Base-by-base conservation (phyloP, 2,329 filamentous ascomycete genomes). In the Cyphellophora attinorum region DNA sequence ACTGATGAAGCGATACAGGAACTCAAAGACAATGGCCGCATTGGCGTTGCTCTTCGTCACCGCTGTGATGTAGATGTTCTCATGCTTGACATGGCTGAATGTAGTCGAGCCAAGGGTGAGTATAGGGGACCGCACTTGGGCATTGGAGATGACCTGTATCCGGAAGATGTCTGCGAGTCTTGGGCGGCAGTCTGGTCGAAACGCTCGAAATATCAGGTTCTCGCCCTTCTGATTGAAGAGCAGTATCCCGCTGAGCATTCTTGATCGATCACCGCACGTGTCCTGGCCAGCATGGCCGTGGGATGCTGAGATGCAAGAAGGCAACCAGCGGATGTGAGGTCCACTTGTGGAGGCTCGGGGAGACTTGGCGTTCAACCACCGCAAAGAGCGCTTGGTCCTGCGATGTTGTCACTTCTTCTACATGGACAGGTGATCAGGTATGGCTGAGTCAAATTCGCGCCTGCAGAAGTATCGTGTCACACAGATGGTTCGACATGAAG, bases 141-240 rank as follows among this genome's bases (percentile, higher is more conserved):
- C 81, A 60, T 98, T 98, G 51, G 86, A 94, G 60, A 98, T 96
- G 65, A 98, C 89, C 59, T 98, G 91, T 61, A 98, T 98, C 62
- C 91, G 88, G 65, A 98, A 98, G 66, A 98, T 89, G 58, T 98
- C 91, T 65, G 91, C 91, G 46, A 98, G 82, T 34, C 91, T 85
- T 36, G 91, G 91, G 38, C 93, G 85, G 65, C 91, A 96, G 67
- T 98, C 93, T 60, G 94, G 94, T 56, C 91, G 86, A 65, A 98
- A 98, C 53, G 91, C 86, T 56, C 91, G 85, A 69, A 98, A 95
- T 62, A 98, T 98, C 56, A 98, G 84, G 64, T 98, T 95, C 69
- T 98, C 91, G 65, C 91, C 91, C 67, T 98, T 98, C 62, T 98
- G 91, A 51, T 98, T 98, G 74, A 98, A 98, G 50, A 98, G 80